A percentile compares a stretch with the other conserved stretches of the same genome.
These are phyloP conservation scores for Xylaria longipes DNA, from an alignment of 495 filamentous ascomycete genomes.

Conservation along the genomic window DNA sequence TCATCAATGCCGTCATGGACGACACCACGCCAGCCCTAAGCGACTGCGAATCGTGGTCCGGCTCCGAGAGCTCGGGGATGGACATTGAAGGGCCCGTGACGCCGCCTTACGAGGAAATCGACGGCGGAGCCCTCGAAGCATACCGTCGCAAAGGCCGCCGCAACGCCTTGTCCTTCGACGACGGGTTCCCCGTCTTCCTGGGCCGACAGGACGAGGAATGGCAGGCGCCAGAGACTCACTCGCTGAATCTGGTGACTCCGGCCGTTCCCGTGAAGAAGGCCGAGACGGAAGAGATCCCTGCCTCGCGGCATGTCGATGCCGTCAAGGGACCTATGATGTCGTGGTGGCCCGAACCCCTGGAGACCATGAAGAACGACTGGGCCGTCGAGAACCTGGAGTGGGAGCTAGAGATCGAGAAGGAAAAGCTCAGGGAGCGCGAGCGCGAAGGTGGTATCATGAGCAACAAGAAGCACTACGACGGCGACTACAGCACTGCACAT, in stretches of 20 bases:
- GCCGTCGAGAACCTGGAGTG: constrained; percentile 20
- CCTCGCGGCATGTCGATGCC: constrained; percentile 30
- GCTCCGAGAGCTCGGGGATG: constrained; percentile 16
- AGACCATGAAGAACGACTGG: constrained; percentile 29
- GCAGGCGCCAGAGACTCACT: neutral
- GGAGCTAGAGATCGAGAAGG: constrained; percentile 19
- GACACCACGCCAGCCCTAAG: constrained; percentile 38
- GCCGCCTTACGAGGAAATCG: constrained; percentile 10
- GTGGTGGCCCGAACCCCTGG: constrained; percentile 38
- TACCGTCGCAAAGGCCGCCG: constrained; percentile 25
- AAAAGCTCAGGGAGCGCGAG: constrained; percentile 19
- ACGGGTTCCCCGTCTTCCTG: constrained; percentile 41
- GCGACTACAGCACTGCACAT: neutral
- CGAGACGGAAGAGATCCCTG: constrained; percentile 19
- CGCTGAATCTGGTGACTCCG: neutral
- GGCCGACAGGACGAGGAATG: constrained; percentile 37
- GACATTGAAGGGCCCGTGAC: constrained; percentile 36
- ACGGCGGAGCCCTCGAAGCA: constrained; percentile 4
- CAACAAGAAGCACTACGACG: neutral
- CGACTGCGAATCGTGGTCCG: constrained; percentile 38
- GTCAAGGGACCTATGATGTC: constrained; percentile 37
- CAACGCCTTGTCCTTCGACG: constrained; percentile 31
- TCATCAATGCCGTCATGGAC: constrained; percentile 35
- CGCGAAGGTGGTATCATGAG: neutral
- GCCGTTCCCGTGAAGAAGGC: constrained; percentile 12